Conservation (phyloP, 1,139 yeast genomes). For the Hansenula sp. region DNA sequence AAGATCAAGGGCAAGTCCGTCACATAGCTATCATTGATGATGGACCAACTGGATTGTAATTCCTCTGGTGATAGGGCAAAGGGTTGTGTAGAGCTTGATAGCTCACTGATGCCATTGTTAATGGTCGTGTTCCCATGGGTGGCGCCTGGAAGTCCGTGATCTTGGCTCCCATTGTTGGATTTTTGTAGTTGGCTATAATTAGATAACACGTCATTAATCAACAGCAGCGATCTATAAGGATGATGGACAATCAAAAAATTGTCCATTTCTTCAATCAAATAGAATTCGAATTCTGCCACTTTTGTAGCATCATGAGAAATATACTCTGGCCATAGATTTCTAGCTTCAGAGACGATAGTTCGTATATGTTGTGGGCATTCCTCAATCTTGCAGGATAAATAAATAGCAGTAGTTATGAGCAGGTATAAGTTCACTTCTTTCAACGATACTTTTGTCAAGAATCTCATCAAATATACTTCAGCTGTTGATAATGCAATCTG, state of each 20-base stretch:
- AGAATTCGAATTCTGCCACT: conserved; percentile 95
- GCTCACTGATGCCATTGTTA: conserved; percentile 1
- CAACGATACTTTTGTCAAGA: conserved; percentile 66
- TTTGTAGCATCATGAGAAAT: conserved; percentile 89
- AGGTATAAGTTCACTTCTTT: conserved; percentile 81
- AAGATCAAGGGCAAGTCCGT: conserved; percentile 79
- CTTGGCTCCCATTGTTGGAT: conserved; percentile 1
- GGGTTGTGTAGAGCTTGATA: conserved; percentile 1
- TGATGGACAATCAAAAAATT: conserved; percentile 80
- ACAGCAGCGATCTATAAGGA: conserved; percentile 76
- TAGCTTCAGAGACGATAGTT: conserved; percentile 76
- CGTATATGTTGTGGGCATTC: conserved; percentile 95
- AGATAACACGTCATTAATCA: conserved; percentile 46
- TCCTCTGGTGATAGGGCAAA: conserved; percentile 48
- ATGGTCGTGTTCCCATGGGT: not conserved
- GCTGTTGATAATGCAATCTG: conserved; percentile 89
- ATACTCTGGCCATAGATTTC: conserved; percentile 92
- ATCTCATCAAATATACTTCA: conserved; percentile 75
- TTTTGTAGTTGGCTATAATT: conserved; percentile 27
- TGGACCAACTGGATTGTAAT: conserved; percentile 82
- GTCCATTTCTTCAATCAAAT: conserved; percentile 84
- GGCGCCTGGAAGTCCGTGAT: too few species aligned
- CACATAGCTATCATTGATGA: conserved; percentile 84
- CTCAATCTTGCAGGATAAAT: conserved; percentile 89
- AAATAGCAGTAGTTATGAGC: conserved; percentile 78